Percentiles rank a stretch among this genome's conserved stretches.
phyloP scores from a whole-genome alignment of 2,329 filamentous ascomycete genomes.

The Cytospora mali region DNA sequence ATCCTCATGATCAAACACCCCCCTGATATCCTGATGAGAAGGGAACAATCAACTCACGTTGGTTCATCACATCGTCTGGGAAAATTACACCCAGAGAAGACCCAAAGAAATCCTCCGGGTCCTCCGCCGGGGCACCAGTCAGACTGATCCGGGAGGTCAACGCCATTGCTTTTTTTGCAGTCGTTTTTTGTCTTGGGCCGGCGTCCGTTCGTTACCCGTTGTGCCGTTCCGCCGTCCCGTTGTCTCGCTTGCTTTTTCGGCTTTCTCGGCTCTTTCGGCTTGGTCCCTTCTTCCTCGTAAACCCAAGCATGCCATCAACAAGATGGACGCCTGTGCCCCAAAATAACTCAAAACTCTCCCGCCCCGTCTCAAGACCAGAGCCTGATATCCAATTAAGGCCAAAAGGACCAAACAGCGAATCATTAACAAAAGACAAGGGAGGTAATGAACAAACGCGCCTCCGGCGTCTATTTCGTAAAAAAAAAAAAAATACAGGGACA shows the following conservation, averaged over 20 bases:
- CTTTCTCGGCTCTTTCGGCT: no score
- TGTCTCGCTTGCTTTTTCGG: no score
- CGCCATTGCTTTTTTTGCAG: conserved; percentile 41
- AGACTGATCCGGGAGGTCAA: conserved; percentile 50
- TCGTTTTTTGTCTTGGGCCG: not conserved
- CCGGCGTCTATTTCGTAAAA: not conserved
- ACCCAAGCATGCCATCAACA: not conserved
- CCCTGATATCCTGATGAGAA: not conserved
- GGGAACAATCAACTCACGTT: conserved; percentile 39
- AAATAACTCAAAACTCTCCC: conserved; percentile 9
- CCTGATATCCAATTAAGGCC: conserved; percentile 5
- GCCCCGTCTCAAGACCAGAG: conserved; percentile 2
- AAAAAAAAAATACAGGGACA: conserved; percentile 11
- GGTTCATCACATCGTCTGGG: conserved; percentile 66
- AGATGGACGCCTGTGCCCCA: no score
- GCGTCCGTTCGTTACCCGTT: no score
- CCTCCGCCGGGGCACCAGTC: conserved; percentile 40
- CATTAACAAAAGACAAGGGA: not conserved
- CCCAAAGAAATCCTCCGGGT: conserved; percentile 63
- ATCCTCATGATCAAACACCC: not conserved
- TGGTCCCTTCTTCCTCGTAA: conserved; percentile 1
- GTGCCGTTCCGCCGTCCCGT: no score
- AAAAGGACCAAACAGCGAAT: no score
- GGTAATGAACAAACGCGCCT: not conserved
- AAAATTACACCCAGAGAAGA: conserved; percentile 65